A percentile compares a stretch with the other conserved stretches of the same genome.
Conservation (phyloP, 805 yeast genomes). For the Pichia exigua region DNA sequence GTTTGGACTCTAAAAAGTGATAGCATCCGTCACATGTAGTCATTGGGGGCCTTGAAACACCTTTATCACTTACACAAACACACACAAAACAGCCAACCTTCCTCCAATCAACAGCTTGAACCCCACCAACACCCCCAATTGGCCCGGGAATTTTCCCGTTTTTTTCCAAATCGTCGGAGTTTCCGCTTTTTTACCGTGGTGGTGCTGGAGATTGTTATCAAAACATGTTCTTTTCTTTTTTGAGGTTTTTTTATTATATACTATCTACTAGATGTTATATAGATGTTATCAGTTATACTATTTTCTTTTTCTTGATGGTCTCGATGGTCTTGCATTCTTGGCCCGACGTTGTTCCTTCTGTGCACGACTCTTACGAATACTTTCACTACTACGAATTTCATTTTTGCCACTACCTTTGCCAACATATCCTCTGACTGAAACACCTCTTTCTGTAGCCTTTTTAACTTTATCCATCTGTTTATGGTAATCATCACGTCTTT, state of each 20-base stretch:
- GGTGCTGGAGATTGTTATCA: too few species aligned
- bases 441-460: constrained; percentile 71
- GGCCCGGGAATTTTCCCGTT: too few species aligned
- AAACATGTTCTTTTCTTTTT: too few species aligned
- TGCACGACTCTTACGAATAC: constrained; percentile 72
- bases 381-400: constrained; percentile 63
- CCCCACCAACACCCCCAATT: too few species aligned
- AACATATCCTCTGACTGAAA: constrained; percentile 58
- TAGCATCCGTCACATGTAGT: too few species aligned
- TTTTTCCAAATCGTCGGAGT: neutral
- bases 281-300: neutral
- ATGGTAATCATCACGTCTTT: constrained; percentile 76
- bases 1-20: too few species aligned
- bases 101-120: too few species aligned
- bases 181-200: neutral
- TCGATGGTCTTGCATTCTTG: constrained; percentile 77
- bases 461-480: constrained; percentile 75
- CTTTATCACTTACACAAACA: too few species aligned
- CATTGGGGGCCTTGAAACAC: too few species aligned
- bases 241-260: too few species aligned
- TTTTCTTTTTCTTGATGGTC: constrained; percentile 42
- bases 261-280: too few species aligned
- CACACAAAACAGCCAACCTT: too few species aligned
- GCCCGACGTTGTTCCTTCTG: constrained; percentile 63
- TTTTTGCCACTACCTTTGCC: constrained; percentile 36